Conservation (phyloP, 208 protist species). For the Crithidia fasciculata region DNA sequence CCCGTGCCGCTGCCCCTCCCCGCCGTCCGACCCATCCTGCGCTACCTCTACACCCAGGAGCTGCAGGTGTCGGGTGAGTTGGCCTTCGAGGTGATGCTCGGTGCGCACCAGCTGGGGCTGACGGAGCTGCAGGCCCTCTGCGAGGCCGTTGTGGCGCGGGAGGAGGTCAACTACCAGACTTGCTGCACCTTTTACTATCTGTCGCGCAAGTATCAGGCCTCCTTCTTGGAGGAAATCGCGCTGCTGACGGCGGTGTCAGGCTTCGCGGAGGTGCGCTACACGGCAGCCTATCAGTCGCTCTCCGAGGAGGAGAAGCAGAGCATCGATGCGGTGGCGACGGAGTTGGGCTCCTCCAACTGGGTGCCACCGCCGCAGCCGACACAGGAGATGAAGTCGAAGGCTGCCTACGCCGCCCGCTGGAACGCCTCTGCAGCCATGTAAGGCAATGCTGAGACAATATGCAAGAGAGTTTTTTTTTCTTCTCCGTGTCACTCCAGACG, state of each 20-base stretch:
- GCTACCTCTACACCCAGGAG: conserved; percentile 77
- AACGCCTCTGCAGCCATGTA: conserved; percentile 28
- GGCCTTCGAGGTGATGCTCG: conserved; percentile 72
- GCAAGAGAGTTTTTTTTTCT: neutral
- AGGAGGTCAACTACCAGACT: conserved; percentile 84
- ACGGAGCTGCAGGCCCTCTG: conserved; percentile 69
- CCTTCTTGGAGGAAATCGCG: conserved; percentile 77
- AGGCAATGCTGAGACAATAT: too few species aligned
- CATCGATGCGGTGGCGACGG: conserved; percentile 68
- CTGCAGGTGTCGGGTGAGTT: conserved; percentile 52
- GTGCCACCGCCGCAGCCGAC: conserved; percentile 56
- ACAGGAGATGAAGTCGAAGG: conserved; percentile 55
- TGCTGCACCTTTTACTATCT: conserved; percentile 80
- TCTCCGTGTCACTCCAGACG: neutral
- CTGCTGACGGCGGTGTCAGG: conserved; percentile 77
- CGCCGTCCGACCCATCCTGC: conserved; percentile 66
- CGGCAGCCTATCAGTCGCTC: conserved; percentile 45
- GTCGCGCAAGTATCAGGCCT: conserved; percentile 62
- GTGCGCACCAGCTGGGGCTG: conserved; percentile 62
- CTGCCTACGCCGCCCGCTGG: conserved; percentile 62
- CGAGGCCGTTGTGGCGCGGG: conserved; percentile 75
- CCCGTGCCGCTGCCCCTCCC: conserved; percentile 70
- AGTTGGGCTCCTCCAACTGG: conserved; percentile 69
- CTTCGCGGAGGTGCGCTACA: conserved; percentile 64
- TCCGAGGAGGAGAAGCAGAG: conserved; percentile 50